Percentiles rank a stretch among this genome's conserved stretches.
These are phyloP conservation scores for Phylloporus sp. DNA, from an alignment of 768 basidiomycete species.

Conservation along the genomic window DNA sequence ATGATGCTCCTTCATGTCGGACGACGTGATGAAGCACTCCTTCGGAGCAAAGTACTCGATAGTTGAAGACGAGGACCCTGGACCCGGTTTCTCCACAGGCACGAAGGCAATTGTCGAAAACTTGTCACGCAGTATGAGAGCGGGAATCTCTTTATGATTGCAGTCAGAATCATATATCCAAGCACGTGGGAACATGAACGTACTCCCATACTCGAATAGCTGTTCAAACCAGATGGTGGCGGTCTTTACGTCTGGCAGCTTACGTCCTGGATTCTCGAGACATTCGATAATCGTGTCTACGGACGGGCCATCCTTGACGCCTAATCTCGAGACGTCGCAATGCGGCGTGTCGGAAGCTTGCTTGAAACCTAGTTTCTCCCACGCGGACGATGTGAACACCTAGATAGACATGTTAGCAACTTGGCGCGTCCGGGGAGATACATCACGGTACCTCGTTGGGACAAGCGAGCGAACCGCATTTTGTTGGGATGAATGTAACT, in stretches of 20 bases:
- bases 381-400: constrained; percentile 7
- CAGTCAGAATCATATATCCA: background rate
- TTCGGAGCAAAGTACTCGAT: constrained; percentile 5
- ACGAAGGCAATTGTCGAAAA: constrained; percentile 11
- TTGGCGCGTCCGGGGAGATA: background rate
- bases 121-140: constrained; percentile 1
- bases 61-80: background rate
- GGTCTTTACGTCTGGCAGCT: background rate
- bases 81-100: background rate
- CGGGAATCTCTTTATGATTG: constrained; percentile 5
- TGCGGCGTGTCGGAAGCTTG: background rate
- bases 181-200: background rate
- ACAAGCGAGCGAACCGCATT: background rate
- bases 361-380: constrained; percentile 11
- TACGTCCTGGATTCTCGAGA: background rate
- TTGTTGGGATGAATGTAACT: constrained; percentile 13
- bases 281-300: background rate
- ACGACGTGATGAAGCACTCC: constrained; percentile 11
- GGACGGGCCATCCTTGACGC: constrained; percentile 7
- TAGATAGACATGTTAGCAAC: background rate
- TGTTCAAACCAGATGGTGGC: constrained; percentile 8
- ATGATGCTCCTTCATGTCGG: constrained; percentile 4
- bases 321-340: constrained; percentile 12
- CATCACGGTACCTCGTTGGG: constrained; percentile 7
- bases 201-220: constrained; percentile 6